These are phyloP conservation scores for Straminergon stramineum DNA, from an alignment of 225 moss, liverwort and hornwort species.

Conservation along the genomic window DNA sequence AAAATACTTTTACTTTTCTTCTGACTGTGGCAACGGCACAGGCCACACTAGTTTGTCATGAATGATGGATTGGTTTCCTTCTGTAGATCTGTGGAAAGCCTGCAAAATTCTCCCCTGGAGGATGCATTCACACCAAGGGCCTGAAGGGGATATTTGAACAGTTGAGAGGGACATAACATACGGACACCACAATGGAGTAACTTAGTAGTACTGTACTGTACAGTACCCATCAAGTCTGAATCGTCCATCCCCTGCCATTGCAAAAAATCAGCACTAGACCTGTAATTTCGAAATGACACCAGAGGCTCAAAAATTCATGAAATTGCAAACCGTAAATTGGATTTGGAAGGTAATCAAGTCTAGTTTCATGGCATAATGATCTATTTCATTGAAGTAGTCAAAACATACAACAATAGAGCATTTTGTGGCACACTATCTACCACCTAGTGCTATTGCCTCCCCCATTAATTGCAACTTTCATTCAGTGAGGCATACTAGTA, in stretches of 20 bases:
- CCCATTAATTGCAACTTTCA: background rate
- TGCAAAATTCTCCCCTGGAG: background rate
- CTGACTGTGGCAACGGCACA: too few relatives aligned
- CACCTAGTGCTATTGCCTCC: background rate
- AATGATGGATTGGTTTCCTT: background rate
- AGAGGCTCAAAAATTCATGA: background rate
- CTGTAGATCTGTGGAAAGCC: background rate
- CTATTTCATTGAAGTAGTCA: background rate
- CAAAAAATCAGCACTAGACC: background rate
- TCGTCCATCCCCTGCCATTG: background rate
- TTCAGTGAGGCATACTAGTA: background rate
- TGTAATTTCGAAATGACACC: background rate
- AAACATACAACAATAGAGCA: background rate
- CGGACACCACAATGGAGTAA: background rate
- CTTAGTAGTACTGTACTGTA: too few relatives aligned
- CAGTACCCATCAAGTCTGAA: too few relatives aligned
- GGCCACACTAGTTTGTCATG: too few relatives aligned
- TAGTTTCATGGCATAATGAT: background rate
- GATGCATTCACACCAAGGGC: background rate
- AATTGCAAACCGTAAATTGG: background rate
- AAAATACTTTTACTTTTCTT: too few relatives aligned
- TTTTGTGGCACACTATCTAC: background rate
- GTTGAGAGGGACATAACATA: background rate
- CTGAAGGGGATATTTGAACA: background rate
- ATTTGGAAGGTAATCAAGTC: background rate